Base-by-base conservation (phyloP, 768 basidiomycete genomes). In the Agrocybe pediades region DNA sequence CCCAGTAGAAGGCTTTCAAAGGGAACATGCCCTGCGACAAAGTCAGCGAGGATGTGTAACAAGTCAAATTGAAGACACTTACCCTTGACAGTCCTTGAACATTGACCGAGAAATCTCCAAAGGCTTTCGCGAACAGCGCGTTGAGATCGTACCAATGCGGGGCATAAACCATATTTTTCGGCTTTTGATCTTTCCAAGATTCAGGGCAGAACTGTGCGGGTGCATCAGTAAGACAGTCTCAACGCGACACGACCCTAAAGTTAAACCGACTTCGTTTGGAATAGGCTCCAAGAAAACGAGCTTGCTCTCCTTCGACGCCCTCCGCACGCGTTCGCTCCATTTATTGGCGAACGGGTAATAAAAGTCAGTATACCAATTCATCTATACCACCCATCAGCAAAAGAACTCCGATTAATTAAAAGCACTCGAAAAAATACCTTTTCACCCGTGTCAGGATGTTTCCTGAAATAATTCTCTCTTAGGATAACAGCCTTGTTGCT, bases 31-130 rank as follows among this genome's bases (percentile, higher is more conserved):
- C 94, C 95, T 96, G 59, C 9, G 52, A 39, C 48, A 33, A 11
- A 19, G 6, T 39, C 41, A 48, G 39, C 20, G 27, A 24, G 15
- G 27, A 25, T n/a, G 26, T 25, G 15, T 7, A 20, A 11, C 13
- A 19, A 21, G 13, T 15, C 51, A 29, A 0, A 7, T 23, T 5
- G 19, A 41, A 19, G 39, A 20, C 11, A 68, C 81, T 39, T 64
- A 95, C 95, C 68, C 90, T 76, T 0, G 96, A 89, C 13, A 98
- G 71, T 0, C 90, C 94, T 74, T 98, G 96, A 0, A 98, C 95
- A 65, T 98, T 96, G 40, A 93, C 90, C 0, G 85, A 86, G 68
- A 98, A 90, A 62, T 90, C 82, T 0, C 90, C 86, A 57, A 92
- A 92, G 2, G 82, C 80, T 68, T 97, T 97, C 21, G 72, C 70